Evolutionary conservation across 2,329 filamentous ascomycete genomes (phyloP).

Genomic region (Aureobasidium sp.): DNA sequence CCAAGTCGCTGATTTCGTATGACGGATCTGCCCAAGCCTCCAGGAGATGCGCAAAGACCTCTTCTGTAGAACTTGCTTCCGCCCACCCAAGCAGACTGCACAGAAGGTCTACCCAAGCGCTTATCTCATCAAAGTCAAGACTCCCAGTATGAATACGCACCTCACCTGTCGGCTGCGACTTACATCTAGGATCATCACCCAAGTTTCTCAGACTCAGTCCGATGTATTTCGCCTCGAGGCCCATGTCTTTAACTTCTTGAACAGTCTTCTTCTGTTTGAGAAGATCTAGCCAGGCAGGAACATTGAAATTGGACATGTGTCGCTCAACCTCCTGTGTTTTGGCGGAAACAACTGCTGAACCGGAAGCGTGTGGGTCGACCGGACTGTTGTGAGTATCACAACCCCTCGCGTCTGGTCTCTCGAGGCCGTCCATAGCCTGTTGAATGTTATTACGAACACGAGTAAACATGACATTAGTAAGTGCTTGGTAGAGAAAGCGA

Average conservation of each 20-base stretch:
- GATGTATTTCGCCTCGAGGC: neutral
- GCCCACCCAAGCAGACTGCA: neutral
- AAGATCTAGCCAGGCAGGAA: neutral
- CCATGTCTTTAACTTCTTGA: neutral
- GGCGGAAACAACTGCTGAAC: neutral
- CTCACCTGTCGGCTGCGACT: neutral
- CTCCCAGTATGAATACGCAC: neutral
- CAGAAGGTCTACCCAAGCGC: slow-evolving; percentile 5
- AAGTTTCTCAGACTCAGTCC: neutral
- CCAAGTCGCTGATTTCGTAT: neutral
- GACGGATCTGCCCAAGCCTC: neutral
- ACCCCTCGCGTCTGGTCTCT: too few species aligned
- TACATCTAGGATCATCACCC: neutral
- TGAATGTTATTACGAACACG: neutral
- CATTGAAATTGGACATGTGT: neutral
- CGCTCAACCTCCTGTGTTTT: neutral
- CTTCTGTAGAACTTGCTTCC: neutral
- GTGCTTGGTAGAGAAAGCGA: neutral
- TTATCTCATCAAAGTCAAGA: neutral
- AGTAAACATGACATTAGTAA: neutral
- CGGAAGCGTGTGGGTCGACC: neutral
- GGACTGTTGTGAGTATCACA: neutral
- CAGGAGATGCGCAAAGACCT: neutral
- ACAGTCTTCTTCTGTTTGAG: neutral
- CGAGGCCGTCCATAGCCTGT: too few species aligned